phyloP scores from a whole-genome alignment of 1,139 yeast species.

The Hanseniaspora gamundiae region DNA sequence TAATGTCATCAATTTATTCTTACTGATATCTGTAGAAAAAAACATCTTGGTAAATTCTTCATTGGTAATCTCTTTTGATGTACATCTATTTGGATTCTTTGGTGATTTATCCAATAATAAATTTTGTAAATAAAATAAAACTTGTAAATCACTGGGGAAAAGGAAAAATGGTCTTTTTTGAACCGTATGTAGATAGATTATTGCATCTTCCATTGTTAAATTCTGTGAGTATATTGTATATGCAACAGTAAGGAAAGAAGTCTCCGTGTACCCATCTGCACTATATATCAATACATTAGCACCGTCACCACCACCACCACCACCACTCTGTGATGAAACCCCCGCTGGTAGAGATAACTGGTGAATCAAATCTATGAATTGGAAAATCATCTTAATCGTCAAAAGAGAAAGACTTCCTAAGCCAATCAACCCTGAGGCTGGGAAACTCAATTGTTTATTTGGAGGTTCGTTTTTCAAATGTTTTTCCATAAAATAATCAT shows the following conservation, averaged over 20 bases:
- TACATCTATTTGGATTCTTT: slow-evolving; percentile 8
- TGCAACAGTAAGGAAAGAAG: slow-evolving; percentile 60
- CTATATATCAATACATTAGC: slow-evolving; percentile 44
- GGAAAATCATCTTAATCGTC: slow-evolving; percentile 34
- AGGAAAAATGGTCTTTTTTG: slow-evolving; percentile 74
- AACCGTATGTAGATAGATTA: slow-evolving; percentile 45
- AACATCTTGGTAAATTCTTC: slow-evolving; percentile 25
- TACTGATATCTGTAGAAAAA: slow-evolving; percentile 17
- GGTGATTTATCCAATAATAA: slow-evolving; percentile 31
- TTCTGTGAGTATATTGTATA: slow-evolving; percentile 59
- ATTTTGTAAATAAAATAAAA: slow-evolving; percentile 52
- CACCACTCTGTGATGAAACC: background rate
- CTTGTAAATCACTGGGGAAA: slow-evolving; percentile 60
- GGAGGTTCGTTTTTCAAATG: slow-evolving; percentile 18
- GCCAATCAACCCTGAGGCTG: slow-evolving; percentile 74
- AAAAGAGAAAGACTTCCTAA: slow-evolving; percentile 45
- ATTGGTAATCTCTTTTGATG: slow-evolving; percentile 17
- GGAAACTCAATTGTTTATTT: slow-evolving; percentile 46
- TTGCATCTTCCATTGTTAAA: slow-evolving; percentile 34
- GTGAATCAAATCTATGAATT: slow-evolving; percentile 43
- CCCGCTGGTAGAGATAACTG: slow-evolving; percentile 7
- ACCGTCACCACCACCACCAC: background rate
- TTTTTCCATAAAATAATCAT: slow-evolving; percentile 14
- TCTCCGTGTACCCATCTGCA: slow-evolving; percentile 88
- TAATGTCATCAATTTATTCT: slow-evolving; percentile 19